Evolutionary conservation across 495 filamentous ascomycete species (phyloP).

Genomic region (Podospora appendiculata): DNA sequence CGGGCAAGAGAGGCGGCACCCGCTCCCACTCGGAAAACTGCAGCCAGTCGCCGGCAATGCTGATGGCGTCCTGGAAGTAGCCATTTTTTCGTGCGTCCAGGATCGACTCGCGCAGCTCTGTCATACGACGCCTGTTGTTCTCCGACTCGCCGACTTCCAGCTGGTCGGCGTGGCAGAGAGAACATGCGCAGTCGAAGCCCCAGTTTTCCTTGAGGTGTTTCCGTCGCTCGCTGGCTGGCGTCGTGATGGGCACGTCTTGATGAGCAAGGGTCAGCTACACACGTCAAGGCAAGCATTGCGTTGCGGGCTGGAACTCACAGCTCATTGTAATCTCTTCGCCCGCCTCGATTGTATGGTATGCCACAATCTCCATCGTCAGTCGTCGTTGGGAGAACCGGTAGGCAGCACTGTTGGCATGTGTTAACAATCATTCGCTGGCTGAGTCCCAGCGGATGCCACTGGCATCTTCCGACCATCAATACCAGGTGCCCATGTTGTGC

Average conservation of each 20-base stretch:
- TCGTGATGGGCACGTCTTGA: slow-evolving; percentile 26
- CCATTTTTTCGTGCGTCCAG: slow-evolving; percentile 19
- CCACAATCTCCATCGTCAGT: slow-evolving; percentile 29
- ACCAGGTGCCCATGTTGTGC: neutral
- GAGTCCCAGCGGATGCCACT: too few species aligned
- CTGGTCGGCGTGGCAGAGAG: slow-evolving; percentile 26
- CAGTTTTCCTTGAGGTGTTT: slow-evolving; percentile 24
- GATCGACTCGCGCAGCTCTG: slow-evolving; percentile 21
- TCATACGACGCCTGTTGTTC: slow-evolving; percentile 22
- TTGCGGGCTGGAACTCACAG: slow-evolving; percentile 18
- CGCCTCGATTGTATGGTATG: slow-evolving; percentile 26
- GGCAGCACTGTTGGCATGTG: slow-evolving; percentile 18
- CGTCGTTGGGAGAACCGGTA: slow-evolving; percentile 26
- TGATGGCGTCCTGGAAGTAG: slow-evolving; percentile 28
- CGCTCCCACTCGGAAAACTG: slow-evolving; percentile 25
- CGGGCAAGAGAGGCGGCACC: slow-evolving; percentile 21
- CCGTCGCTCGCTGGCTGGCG: slow-evolving; percentile 15
- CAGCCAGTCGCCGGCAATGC: slow-evolving; percentile 23
- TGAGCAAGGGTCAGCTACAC: neutral
- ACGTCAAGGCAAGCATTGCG: neutral
- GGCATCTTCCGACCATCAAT: neutral
- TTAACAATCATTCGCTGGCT: neutral
- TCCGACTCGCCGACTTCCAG: slow-evolving; percentile 28
- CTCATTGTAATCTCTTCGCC: slow-evolving; percentile 36
- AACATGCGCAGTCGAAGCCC: slow-evolving; percentile 33